Percentiles rank a stretch among this genome's conserved stretches.
These are phyloP conservation scores for Ogataea paradorogensis DNA, from an alignment of 805 yeast species.

Conservation along the genomic window DNA sequence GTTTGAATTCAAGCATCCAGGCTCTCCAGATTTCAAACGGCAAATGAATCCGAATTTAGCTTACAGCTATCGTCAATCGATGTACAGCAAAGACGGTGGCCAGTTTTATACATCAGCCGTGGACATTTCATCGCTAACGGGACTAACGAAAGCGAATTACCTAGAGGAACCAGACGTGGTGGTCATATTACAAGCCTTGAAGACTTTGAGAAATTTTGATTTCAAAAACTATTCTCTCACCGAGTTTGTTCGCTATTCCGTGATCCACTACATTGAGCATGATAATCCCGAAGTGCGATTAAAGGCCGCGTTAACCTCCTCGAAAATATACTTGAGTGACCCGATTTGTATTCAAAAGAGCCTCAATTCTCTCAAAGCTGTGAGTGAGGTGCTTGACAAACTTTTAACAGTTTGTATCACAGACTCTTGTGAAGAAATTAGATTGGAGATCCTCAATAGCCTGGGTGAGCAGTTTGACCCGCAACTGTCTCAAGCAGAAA, in stretches of 20 bases:
- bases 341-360: conserved; percentile 84
- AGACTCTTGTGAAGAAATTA: conserved; percentile 82
- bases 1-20: conserved; percentile 76
- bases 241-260: conserved; percentile 84
- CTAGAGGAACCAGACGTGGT: conserved; percentile 32
- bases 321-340: conserved; percentile 71
- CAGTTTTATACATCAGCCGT: conserved; percentile 15
- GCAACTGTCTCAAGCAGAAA: conserved; percentile 90
- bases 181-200: conserved; percentile 72
- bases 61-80: conserved; percentile 69
- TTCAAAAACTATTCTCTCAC: conserved; percentile 74
- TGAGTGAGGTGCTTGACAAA: conserved; percentile 79
- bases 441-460: conserved; percentile 73
- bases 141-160: conserved; percentile 20
- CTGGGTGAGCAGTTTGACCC: conserved; percentile 80
- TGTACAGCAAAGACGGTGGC: conserved; percentile 68
- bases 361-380: conserved; percentile 75
- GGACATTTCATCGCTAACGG: conserved; percentile 22
- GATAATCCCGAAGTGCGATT: conserved; percentile 75
- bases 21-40: conserved; percentile 67
- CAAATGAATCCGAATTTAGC: conserved; percentile 66
- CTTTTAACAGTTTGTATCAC: conserved; percentile 80
- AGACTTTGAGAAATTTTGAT: conserved; percentile 70
- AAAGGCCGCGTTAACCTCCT: conserved; percentile 80
- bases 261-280: conserved; percentile 80